Percentiles rank a stretch among this genome's conserved stretches.
phyloP scores from a whole-genome alignment of 2,329 filamentous ascomycete species.

The Rutstroemia sydowiana region DNA sequence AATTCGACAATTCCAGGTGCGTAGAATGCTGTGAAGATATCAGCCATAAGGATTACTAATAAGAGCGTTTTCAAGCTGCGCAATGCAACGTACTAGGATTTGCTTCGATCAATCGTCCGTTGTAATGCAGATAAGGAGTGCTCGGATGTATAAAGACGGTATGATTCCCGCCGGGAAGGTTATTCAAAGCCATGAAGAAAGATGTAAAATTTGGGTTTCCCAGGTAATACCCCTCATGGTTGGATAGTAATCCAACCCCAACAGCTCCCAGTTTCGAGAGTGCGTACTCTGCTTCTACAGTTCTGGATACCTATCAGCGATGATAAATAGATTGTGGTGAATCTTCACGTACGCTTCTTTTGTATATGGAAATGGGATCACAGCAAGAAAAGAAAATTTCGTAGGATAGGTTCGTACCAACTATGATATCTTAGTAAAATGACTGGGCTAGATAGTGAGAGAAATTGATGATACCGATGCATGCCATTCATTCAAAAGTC shows the following conservation, averaged over 20 bases:
- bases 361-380: not conserved
- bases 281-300: not conserved
- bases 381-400: not conserved
- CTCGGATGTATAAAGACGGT: not conserved
- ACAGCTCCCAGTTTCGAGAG: not conserved
- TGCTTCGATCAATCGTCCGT: not conserved
- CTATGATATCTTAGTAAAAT: not conserved
- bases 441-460: not conserved
- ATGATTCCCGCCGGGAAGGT: not conserved
- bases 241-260: not conserved
- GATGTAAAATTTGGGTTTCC: not conserved
- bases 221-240: not conserved
- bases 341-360: not conserved
- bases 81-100: slow-evolving; percentile 6
- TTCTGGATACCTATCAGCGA: not conserved
- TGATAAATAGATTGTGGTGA: too few species aligned
- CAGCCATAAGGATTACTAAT: not conserved
- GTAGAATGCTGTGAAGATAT: not conserved
- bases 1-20: not conserved
- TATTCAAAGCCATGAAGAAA: not conserved
- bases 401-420: not conserved
- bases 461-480: not conserved
- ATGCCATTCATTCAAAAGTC: slow-evolving; percentile 1
- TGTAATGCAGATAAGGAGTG: not conserved
- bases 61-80: not conserved